phyloP scores from a whole-genome alignment of 208 protist genomes.

The Strigomonas culicis region DNA sequence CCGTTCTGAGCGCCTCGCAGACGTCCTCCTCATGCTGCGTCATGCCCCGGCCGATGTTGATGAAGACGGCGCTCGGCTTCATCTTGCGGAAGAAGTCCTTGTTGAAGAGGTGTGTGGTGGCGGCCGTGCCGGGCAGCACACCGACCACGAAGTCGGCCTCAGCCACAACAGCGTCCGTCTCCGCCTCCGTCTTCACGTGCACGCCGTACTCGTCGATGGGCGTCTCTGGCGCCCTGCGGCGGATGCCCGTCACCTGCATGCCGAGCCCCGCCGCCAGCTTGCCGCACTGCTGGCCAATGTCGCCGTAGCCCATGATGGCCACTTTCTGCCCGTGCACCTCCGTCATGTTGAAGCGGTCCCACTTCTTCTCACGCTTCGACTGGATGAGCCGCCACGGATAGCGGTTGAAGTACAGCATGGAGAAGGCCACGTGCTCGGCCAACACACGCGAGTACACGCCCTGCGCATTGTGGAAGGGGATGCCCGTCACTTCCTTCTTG shows the following conservation, averaged over 20 bases:
- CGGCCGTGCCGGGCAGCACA: conserved; percentile 64
- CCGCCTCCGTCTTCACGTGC: conserved; percentile 36
- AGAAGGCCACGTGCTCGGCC: conserved; percentile 72
- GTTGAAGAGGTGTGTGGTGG: conserved; percentile 79
- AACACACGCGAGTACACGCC: conserved; percentile 66
- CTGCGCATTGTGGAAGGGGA: conserved; percentile 70
- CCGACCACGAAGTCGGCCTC: conserved; percentile 84
- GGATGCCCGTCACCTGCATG: conserved; percentile 75
- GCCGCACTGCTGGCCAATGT: conserved; percentile 63
- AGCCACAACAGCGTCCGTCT: conserved; percentile 41
- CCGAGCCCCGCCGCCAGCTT: conserved; percentile 38
- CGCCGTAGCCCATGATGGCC: conserved; percentile 80
- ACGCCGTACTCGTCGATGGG: conserved; percentile 62
- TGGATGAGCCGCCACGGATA: conserved; percentile 51
- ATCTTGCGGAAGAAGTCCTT: conserved; percentile 66
- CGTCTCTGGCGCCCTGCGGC: conserved; percentile 28
- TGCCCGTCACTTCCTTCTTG: conserved; percentile 31
- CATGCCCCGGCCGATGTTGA: conserved; percentile 82
- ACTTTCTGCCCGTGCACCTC: conserved; percentile 52
- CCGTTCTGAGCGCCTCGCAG: conserved; percentile 47
- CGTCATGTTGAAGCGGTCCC: conserved; percentile 73
- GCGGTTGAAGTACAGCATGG: conserved; percentile 87
- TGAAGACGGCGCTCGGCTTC: conserved; percentile 76
- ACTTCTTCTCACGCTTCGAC: conserved; percentile 54
- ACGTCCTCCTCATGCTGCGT: conserved; percentile 70